Conservation (phyloP, 2,329 filamentous ascomycete species). For the Claviceps spartinae region DNA sequence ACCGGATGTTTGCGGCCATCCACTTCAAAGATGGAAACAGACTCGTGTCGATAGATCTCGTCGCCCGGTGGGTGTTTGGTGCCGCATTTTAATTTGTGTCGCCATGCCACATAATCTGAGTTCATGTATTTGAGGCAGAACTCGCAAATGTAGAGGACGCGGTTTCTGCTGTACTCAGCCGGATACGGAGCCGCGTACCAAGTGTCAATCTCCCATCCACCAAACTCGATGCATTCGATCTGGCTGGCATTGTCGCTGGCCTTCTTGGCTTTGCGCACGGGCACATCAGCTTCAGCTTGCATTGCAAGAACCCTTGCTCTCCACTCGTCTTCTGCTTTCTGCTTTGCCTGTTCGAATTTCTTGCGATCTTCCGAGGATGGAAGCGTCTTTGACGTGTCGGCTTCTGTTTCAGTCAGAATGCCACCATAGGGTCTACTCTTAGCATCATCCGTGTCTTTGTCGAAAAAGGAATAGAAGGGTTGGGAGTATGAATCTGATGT, state of each 20-base stretch:
- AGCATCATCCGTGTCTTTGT: constrained; percentile 75
- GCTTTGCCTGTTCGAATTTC: constrained; percentile 78
- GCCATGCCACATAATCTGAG: constrained; percentile 94
- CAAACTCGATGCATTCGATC: constrained; percentile 98
- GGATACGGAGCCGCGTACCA: constrained; percentile 98
- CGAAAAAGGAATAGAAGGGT: constrained; percentile 77
- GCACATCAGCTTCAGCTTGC: constrained; percentile 50
- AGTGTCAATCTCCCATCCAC: constrained; percentile 93
- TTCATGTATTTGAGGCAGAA: constrained; percentile 99
- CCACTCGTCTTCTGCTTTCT: constrained; percentile 88
- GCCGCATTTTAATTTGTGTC: constrained; percentile 92
- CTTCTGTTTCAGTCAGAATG: constrained; percentile 76
- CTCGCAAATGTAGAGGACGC: constrained; percentile 96
- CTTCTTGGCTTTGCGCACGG: constrained; percentile 56
- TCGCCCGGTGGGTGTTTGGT: constrained; percentile 95
- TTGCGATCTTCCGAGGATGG: constrained; percentile 69
- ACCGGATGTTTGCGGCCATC: constrained; percentile 93
- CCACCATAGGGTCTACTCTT: constrained; percentile 94
- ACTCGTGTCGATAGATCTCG: constrained; percentile 87
- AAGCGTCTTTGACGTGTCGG: constrained; percentile 80
- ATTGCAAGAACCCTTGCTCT: constrained; percentile 47
- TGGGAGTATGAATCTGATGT: constrained; percentile 50
- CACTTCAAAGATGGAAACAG: constrained; percentile 92
- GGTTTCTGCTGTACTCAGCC: constrained; percentile 93
- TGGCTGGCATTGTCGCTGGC: constrained; percentile 79